Conservation (phyloP, 352 stramenopile genomes). For the Phytophthora pinifolia region DNA sequence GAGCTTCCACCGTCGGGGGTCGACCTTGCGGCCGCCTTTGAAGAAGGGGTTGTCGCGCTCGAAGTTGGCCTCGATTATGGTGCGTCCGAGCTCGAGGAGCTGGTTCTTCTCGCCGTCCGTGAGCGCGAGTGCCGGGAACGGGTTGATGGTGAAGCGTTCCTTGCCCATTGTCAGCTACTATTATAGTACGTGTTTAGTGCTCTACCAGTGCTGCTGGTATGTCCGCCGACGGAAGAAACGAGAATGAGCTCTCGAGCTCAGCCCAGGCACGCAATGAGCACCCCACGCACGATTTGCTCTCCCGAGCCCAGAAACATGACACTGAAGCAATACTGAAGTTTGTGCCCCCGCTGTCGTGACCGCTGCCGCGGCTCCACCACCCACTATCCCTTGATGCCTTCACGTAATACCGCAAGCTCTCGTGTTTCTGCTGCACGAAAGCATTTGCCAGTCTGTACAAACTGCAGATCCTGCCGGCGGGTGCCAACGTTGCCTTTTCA, state of each 20-base stretch:
- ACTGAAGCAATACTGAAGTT: neutral
- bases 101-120: slow-evolving; percentile 32
- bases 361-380: slow-evolving; percentile 12
- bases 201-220: slow-evolving; percentile 1
- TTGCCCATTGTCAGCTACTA: slow-evolving; percentile 21
- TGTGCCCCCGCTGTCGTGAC: slow-evolving; percentile 14
- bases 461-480: slow-evolving; percentile 10
- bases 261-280: slow-evolving; percentile 22
- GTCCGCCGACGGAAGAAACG: slow-evolving; percentile 14
- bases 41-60: slow-evolving; percentile 33
- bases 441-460: slow-evolving; percentile 15
- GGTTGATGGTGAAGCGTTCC: slow-evolving; percentile 38
- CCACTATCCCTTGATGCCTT: slow-evolving; percentile 28
- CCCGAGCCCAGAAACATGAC: slow-evolving; percentile 24
- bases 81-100: slow-evolving; percentile 30
- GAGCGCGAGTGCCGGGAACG: slow-evolving; percentile 33
- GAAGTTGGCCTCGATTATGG: slow-evolving; percentile 36
- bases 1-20: slow-evolving; percentile 31
- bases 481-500: slow-evolving; percentile 3
- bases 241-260: slow-evolving; percentile 18
- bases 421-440: slow-evolving; percentile 28
- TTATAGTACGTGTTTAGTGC: slow-evolving; percentile 1
- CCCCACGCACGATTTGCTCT: slow-evolving; percentile 27
- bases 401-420: slow-evolving; percentile 26
- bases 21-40: slow-evolving; percentile 21